Base-by-base conservation (phyloP, 768 basidiomycete species). In the Leccinum pellstonianum region DNA sequence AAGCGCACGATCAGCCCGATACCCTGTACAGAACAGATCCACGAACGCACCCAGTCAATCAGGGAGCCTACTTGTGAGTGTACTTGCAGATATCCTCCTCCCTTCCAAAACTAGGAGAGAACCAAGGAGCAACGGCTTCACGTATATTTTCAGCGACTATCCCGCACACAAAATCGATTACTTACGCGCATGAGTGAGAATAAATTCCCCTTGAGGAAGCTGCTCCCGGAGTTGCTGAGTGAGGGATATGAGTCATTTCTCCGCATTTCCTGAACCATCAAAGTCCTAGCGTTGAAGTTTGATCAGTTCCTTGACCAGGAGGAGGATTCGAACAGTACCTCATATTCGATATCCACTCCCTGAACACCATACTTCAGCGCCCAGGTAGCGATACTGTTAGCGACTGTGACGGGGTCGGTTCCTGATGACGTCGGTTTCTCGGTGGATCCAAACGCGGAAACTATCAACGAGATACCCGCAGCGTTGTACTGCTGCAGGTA, bases 381-480 rank as follows among this genome's bases (percentile, higher is more conserved):
- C 74, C 75, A 82, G 10, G 71, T 66, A 4, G 80, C 80, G 56
- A 83, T 66, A n/a, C 71, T 72, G 56, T 77, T 71, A 0, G 82
- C 82, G 6, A 72, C 70, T 12, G 54, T 55, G 25, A 72, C 67
- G 1, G 82, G 75, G 59, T 81, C 73, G 1, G 61, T 64, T 38
- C 38, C 38, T 15, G 38, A 17, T 12, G 77, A 67, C 6, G 80
- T 82, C 5, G 81, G 81, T 7, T 68, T 62, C 29, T 69, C 69
- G 0, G 62, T 64, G 7, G 79, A 74, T 9, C 81, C 81, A 62
- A 86, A 85, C 10, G 76, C 76, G 51, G 82, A 82, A 2, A 85
- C 85, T 60, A 85, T 78, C 25, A 86, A 66, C 54, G 79, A 79
- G 65, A 85, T 83, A 17, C 84, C 83, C 5, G 83, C 83, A 4